phyloP scores from a whole-genome alignment of 202 grass and related monocot species.

The Schoenoplectus tabernaemontani region DNA sequence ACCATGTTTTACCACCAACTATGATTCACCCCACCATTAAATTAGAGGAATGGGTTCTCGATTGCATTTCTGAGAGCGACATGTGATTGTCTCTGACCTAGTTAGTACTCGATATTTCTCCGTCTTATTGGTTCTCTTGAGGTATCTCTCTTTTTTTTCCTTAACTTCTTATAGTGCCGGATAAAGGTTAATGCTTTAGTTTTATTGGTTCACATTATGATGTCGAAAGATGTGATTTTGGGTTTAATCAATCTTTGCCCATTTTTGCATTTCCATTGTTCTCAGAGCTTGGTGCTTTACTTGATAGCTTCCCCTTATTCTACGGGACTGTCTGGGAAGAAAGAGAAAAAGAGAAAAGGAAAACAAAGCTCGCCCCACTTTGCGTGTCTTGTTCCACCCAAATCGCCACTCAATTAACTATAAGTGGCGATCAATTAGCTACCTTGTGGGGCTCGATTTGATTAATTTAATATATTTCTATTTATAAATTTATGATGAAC shows the following conservation, averaged over 20 bases:
- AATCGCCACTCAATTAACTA: neutral
- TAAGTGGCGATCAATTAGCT: neutral
- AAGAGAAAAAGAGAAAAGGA: neutral
- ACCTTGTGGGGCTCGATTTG: neutral
- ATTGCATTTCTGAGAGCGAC: conserved; percentile 21
- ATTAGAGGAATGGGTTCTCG: conserved; percentile 10
- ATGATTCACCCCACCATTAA: neutral
- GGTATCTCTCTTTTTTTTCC: neutral
- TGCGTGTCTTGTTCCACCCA: neutral
- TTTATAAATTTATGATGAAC: conserved; percentile 7
- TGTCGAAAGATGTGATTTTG: neutral
- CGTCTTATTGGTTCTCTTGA: conserved; percentile 19
- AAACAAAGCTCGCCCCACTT: neutral
- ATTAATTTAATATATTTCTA: neutral
- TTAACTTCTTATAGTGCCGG: neutral
- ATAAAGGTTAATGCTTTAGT: neutral
- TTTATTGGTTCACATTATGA: neutral
- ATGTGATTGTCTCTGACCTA: conserved; percentile 19
- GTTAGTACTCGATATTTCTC: conserved; percentile 21
- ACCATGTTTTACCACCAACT: neutral
- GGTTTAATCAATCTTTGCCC: neutral
- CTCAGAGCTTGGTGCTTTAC: neutral
- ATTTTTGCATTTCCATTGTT: neutral
- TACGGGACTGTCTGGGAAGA: neutral
- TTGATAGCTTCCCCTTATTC: neutral